Conservation (phyloP, 495 filamentous ascomycete species). For the Neurospora tetrasperma region DNA sequence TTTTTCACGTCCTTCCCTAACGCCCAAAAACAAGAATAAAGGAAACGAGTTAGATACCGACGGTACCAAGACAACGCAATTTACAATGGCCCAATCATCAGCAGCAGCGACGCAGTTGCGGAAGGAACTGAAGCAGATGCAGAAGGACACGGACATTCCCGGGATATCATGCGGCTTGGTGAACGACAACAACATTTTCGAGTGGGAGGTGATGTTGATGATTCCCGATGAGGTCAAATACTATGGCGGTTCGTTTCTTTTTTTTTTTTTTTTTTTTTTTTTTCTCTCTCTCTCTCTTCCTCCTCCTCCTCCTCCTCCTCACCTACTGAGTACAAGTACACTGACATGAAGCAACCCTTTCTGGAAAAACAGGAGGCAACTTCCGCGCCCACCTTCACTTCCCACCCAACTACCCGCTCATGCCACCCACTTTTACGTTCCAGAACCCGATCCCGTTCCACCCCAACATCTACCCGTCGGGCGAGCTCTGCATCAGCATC, state of each 20-base stretch:
- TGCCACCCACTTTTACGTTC: constrained; percentile 89
- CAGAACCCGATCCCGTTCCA: constrained; percentile 79
- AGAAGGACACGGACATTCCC: constrained; percentile 79
- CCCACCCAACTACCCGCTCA: constrained; percentile 72
- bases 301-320: neutral
- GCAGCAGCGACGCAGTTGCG: constrained; percentile 64
- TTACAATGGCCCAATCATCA: constrained; percentile 21
- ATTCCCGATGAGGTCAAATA: constrained; percentile 92
- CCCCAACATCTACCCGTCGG: constrained; percentile 86
- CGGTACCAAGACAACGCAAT: neutral
- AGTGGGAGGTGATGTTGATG: constrained; percentile 99
- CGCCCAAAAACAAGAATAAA: neutral
- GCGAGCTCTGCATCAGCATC: constrained; percentile 94
- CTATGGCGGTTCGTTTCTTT: constrained; percentile 59
- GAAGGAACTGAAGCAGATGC: constrained; percentile 88
- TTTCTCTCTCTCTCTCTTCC: neutral
- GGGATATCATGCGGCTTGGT: constrained; percentile 90
- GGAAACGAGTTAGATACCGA: neutral
- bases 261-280: no score
- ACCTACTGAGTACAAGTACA: no score
- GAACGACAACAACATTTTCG: constrained; percentile 79
- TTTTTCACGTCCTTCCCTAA: neutral
- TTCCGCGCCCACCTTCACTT: constrained; percentile 76
- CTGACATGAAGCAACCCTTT: no score
- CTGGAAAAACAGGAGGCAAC: constrained; percentile 55